A percentile compares a stretch with the other conserved stretches of the same genome.
Evolutionary conservation across 2,329 filamentous ascomycete species (phyloP).

Genomic region (Byssoonygena ceratinophila): DNA sequence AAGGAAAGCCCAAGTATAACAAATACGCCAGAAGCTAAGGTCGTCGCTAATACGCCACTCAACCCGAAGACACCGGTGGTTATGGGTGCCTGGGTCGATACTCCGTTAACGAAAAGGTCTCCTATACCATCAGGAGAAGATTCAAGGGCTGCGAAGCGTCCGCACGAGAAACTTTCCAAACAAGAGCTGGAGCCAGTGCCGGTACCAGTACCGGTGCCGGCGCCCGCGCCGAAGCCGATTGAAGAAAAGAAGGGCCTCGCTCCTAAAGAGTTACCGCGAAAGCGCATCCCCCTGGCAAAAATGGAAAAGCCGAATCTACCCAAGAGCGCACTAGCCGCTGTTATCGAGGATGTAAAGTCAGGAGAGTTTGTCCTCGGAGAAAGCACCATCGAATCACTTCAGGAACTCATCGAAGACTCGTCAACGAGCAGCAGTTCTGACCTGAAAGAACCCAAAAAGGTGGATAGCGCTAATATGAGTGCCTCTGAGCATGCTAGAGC

Average conservation of each 20-base stretch:
- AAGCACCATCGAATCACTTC: slow-evolving; percentile 38
- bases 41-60: slow-evolving; percentile 23
- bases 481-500: background rate
- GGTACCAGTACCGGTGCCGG: too few relatives aligned
- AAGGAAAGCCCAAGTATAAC: slow-evolving; percentile 27
- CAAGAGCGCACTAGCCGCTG: slow-evolving; percentile 34
- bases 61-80: slow-evolving; percentile 38
- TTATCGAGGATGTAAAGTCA: slow-evolving; percentile 33
- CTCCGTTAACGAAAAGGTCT: slow-evolving; percentile 34
- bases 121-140: slow-evolving; percentile 16
- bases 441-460: slow-evolving; percentile 15
- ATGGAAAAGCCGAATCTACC: slow-evolving; percentile 32
- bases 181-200: background rate
- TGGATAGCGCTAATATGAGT: background rate
- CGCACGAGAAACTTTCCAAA: background rate
- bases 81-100: slow-evolving; percentile 40
- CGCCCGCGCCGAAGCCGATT: background rate
- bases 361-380: slow-evolving; percentile 33
- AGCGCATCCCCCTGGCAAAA: slow-evolving; percentile 16
- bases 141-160: background rate
- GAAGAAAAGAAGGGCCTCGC: slow-evolving; percentile 2
- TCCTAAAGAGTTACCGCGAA: slow-evolving; percentile 14
- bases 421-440: slow-evolving; percentile 21
- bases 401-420: slow-evolving; percentile 31
- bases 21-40: slow-evolving; percentile 30